These are phyloP conservation scores for Sedum album DNA, from an alignment of 164 flowering plant species.

Conservation along the genomic window DNA sequence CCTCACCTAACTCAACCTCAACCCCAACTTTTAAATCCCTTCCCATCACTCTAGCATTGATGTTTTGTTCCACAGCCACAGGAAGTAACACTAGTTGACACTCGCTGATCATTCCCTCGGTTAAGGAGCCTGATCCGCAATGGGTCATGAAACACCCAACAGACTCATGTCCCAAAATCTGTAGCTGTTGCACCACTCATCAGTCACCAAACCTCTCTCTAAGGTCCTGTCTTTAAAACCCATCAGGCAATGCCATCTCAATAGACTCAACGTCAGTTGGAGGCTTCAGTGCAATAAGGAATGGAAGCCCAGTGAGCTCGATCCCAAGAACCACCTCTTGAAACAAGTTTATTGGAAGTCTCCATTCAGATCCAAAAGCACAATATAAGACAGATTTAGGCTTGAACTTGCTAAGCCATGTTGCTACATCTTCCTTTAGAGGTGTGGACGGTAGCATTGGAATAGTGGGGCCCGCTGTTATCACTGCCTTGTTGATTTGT, in stretches of 20 bases:
- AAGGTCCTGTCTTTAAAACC: conserved; percentile 12
- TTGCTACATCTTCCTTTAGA: background rate
- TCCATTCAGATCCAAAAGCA: conserved; percentile 21
- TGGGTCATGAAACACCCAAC: conserved; percentile 23
- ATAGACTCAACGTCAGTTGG: conserved; percentile 10
- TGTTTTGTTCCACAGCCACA: conserved; percentile 13
- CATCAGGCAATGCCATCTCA: conserved; percentile 22
- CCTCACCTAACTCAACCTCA: conserved; percentile 19
- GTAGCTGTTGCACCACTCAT: conserved; percentile 19
- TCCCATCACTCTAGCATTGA: conserved; percentile 17
- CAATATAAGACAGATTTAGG: conserved; percentile 16
- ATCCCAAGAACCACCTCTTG: conserved; percentile 22
- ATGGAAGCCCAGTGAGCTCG: conserved; percentile 21
- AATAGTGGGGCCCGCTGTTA: background rate
- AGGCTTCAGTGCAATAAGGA: conserved; percentile 16
- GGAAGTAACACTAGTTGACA: conserved; percentile 25
- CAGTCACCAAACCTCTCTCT: conserved; percentile 16
- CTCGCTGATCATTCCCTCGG: conserved; percentile 17
- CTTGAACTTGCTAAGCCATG: conserved; percentile 11
- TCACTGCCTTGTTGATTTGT: background rate
- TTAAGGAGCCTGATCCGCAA: conserved; percentile 22
- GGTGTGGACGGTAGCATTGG: background rate
- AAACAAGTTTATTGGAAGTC: conserved; percentile 12
- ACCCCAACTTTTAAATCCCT: conserved; percentile 15
- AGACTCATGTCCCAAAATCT: conserved; percentile 17